Base-by-base conservation (phyloP, 768 basidiomycete genomes). In the Psilocybe cyanescens region DNA sequence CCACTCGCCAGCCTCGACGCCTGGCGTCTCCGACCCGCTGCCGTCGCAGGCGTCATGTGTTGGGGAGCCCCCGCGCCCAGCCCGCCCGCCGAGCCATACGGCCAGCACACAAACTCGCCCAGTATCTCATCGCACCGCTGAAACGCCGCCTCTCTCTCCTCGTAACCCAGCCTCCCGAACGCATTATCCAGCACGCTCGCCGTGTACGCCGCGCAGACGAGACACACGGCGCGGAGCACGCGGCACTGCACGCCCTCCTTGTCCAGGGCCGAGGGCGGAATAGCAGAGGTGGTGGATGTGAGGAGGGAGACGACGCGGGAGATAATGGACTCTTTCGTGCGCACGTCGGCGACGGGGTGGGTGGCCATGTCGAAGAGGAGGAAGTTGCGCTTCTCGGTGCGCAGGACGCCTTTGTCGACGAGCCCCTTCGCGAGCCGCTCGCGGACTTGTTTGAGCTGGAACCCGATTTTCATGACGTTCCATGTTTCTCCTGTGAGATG, bases 391-490 rank as follows among this genome's bases (percentile, higher is more conserved):
- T 99, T 99, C 74, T 99, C 97, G 14, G 97, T 99, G 54, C 97
- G 91, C n/a, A 99, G 86, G 41, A 99, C 88, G 68, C 97, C 97
- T 76, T 99, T 99, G 82, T 99, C 97, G 55, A 98, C 97, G 44
- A 99, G 86, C 2, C 97, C 88, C 74, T 99, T 99, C 12, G 96
- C 95, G 44, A 99, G 89, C 16, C 97, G 92, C 78, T 99, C 97
- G 49, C 97, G 90, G 44, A 99, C 97, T 77, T 98, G 97, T 75
- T 98, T 98, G 50, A 99, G 88, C 75, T 99, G 97, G 77, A 94
- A 99, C 24, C 96, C 96, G 57, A 99, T 99, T 78, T 99, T 99
- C 90, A 98, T 95, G 7, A 99, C 95, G 76, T 99, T 99, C 97
- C 97, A 99, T 51, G 97, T 99, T 79, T 99, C 97, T 58, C 97